Conservation (phyloP, 1,284 basidiomycete genomes). For the Pseudozyma thailandica region DNA sequence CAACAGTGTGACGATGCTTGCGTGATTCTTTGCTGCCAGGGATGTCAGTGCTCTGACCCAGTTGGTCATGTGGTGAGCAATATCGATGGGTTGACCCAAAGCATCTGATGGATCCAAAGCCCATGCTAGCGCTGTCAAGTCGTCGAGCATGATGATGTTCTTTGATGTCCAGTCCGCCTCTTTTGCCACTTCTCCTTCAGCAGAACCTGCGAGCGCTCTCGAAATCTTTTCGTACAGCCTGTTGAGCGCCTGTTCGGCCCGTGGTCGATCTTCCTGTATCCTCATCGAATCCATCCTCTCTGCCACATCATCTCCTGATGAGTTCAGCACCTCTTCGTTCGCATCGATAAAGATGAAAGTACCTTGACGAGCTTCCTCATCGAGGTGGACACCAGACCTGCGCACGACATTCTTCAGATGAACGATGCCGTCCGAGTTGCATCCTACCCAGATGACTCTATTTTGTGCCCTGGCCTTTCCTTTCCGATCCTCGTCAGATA, state of each 20-base stretch:
- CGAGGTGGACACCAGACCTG: conserved; percentile 44
- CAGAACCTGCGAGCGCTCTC: conserved; percentile 7
- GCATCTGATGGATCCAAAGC: conserved; percentile 14
- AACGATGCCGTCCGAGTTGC: conserved; percentile 33
- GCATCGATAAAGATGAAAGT: conserved; percentile 42
- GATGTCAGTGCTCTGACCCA: conserved; percentile 36
- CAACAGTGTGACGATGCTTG: conserved; percentile 44
- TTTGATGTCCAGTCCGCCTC: conserved; percentile 20
- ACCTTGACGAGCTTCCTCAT: conserved; percentile 24
- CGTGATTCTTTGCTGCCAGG: conserved; percentile 29
- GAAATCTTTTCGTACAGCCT: conserved; percentile 12
- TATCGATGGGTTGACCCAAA: conserved; percentile 8
- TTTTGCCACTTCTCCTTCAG: not conserved
- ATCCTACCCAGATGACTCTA: conserved; percentile 51
- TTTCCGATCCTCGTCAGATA: conserved; percentile 3
- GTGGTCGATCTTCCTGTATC: not conserved
- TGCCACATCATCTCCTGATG: not conserved
- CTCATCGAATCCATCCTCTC: conserved; percentile 2
- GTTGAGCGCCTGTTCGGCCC: conserved; percentile 4
- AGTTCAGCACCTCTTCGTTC: not conserved
- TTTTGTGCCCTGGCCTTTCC: conserved; percentile 13
- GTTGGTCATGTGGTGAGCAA: conserved; percentile 10
- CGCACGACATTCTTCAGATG: conserved; percentile 45
- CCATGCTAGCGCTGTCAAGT: conserved; percentile 47
- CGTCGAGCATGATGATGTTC: conserved; percentile 39